Evolutionary conservation across 768 basidiomycete genomes (phyloP), one percentile per base, ranked within the genome.

Genomic region (Mycena galopus): DNA sequence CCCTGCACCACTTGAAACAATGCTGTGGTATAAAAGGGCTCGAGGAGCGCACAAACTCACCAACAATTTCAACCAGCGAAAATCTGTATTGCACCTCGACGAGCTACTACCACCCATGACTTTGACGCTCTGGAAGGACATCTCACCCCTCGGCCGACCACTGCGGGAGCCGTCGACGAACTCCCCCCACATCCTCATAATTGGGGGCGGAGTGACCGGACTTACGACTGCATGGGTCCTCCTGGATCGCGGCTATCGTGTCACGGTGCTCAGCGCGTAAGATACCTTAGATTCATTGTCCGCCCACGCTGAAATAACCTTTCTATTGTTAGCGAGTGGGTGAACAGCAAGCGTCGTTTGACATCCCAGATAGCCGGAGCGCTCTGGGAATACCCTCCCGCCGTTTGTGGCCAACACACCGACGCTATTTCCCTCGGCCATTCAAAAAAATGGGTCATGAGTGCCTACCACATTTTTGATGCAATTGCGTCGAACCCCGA

Each of bases 351-450:
- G 19, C 57, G 27, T 16, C 68, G 23, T 50, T 47, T 51, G 19
- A 44, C 19, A 57, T 56, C 75, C 2, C 67, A 67, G 51, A 69
- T 44, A 42, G 55, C 37, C 61, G 56, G 59, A 23, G 51, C 61
- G 17, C 80, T 81, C 25, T 84, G 83, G 83, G 83, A 84, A 67
- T 83, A 78, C 72, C 83, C 83, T 1, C 83, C 83, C 21, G 83
- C 83, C 4, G 83, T 84, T 23, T 84, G 83, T 69, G 83, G 83
- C 55, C 76, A 80, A 44, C 83, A 84, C 73, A 82, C 82, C 6
- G 82, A 83, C 75, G 67, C 75, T n/a, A 78, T 79, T 60, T 84
- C 82, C 10, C 76, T 84, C 12, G 72, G 67, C 17, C 78, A 81
- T 56, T 82, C 83, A 14, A 82, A 82, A 53, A 57, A 75, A 23